Conservation (phyloP, 192 early-diverging fungal genomes). For the Backusella parvicylindrica region DNA sequence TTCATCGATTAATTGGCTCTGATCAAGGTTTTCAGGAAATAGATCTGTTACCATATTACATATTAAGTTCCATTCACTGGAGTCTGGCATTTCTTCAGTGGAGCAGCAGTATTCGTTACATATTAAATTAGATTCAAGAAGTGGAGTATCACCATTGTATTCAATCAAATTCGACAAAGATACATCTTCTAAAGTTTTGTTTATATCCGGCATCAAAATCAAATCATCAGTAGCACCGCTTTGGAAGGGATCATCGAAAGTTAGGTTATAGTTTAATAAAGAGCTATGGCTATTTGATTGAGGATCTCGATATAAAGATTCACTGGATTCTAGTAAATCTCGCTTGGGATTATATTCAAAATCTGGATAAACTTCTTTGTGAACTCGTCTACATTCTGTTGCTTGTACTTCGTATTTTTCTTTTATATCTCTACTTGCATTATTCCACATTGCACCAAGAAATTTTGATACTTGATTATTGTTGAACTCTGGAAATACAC, state of each 20-base stretch:
- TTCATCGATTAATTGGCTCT: neutral
- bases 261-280: neutral
- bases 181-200: neutral
- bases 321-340: neutral
- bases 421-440: neutral
- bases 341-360: neutral
- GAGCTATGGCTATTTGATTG: neutral
- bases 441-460: slow-evolving; percentile 4
- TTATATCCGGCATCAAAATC: neutral
- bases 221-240: neutral
- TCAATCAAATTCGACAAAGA: neutral
- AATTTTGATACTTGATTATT: slow-evolving; percentile 2
- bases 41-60: neutral
- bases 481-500: neutral
- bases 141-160: neutral
- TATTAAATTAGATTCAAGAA: neutral
- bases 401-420: neutral
- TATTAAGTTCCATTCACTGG: neutral
- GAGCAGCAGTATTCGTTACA: neutral
- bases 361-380: neutral
- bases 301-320: no score
- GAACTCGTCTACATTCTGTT: neutral
- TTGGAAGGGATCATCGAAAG: neutral
- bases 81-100: neutral
- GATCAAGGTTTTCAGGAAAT: neutral